A percentile compares a stretch with the other conserved stretches of the same genome.
These are phyloP conservation scores for Chaetomium globosum DNA, from an alignment of 2,329 filamentous ascomycete species.

Conservation along the genomic window DNA sequence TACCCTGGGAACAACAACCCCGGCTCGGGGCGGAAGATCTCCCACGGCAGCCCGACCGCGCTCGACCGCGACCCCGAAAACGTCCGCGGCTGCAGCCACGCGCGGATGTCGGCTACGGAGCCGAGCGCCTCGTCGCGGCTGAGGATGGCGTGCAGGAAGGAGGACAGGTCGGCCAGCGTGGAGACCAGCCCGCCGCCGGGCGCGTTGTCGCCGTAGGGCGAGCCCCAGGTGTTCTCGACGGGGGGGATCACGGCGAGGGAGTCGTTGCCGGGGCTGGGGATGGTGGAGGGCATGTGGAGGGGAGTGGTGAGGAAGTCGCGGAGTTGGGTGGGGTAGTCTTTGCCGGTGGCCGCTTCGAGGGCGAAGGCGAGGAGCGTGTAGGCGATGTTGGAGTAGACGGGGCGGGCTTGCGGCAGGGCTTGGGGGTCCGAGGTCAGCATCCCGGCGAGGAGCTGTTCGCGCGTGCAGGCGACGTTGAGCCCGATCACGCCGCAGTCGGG, in stretches of 20 bases:
- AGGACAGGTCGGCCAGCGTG: conserved; percentile 30
- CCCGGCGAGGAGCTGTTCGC: not conserved
- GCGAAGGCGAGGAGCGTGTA: conserved; percentile 9
- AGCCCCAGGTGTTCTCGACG: conserved; percentile 32
- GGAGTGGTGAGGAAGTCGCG: conserved; percentile 26
- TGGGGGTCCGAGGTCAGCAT: conserved; percentile 5
- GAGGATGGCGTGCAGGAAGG: conserved; percentile 32
- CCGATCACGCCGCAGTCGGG: conserved; percentile 11
- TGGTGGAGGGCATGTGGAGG: conserved; percentile 31
- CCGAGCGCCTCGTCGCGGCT: conserved; percentile 18
- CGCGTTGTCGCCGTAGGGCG: conserved; percentile 30
- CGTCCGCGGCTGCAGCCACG: conserved; percentile 33
- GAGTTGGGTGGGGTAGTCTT: conserved; percentile 16
- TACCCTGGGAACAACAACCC: conserved; percentile 29
- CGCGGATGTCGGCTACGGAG: conserved; percentile 18
- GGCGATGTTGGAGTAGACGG: conserved; percentile 17
- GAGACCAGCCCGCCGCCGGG: conserved; percentile 36
- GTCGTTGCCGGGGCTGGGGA: conserved; percentile 27
- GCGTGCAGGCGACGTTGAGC: conserved; percentile 4
- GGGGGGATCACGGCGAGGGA: conserved; percentile 34
- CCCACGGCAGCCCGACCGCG: conserved; percentile 35
- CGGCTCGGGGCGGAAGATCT: conserved; percentile 34
- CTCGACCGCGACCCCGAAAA: conserved; percentile 30
- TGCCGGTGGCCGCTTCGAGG: conserved; percentile 8
- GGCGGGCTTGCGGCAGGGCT: conserved; percentile 4